phyloP scores from a whole-genome alignment of 2,329 filamentous ascomycete species.

The Cryphonectria carpinicola region DNA sequence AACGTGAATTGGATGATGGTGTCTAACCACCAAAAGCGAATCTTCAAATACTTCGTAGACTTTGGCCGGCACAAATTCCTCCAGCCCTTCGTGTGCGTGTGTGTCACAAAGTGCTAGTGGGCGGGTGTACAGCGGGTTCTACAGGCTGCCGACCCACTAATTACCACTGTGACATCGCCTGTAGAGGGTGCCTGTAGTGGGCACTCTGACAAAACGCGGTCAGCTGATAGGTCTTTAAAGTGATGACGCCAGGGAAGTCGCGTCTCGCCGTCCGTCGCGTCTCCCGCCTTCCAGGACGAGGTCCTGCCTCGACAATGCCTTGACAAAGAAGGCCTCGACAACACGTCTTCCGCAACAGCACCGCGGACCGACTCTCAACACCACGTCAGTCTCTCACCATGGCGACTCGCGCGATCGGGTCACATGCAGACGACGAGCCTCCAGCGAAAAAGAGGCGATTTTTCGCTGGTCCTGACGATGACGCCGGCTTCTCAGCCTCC shows the following conservation, averaged over 20 bases:
- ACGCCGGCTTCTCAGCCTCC: constrained; percentile 18
- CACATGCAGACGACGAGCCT: constrained; percentile 19
- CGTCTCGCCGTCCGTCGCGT: constrained; percentile 42
- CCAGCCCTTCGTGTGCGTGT: neutral
- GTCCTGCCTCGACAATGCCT: neutral
- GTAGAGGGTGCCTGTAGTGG: neutral
- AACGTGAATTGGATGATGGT: neutral
- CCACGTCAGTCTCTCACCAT: constrained; percentile 4
- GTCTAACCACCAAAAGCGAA: neutral
- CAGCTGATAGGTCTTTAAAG: constrained; percentile 43
- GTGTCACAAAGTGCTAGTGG: neutral
- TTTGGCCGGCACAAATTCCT: neutral
- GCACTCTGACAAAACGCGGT: constrained; percentile 36
- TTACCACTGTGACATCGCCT: neutral
- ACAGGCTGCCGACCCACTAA: neutral
- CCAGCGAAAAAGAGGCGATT: constrained; percentile 30
- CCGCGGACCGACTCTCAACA: neutral
- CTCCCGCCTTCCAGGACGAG: constrained; percentile 34
- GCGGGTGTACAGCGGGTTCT: neutral
- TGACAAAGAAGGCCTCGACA: neutral
- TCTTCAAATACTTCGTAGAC: neutral
- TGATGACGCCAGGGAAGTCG: constrained; percentile 40
- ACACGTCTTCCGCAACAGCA: neutral
- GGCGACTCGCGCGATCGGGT: constrained; percentile 34
- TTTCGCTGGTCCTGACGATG: constrained; percentile 32